phyloP scores from a whole-genome alignment of 139 green algal genomes.

The Asterochloris erici region DNA sequence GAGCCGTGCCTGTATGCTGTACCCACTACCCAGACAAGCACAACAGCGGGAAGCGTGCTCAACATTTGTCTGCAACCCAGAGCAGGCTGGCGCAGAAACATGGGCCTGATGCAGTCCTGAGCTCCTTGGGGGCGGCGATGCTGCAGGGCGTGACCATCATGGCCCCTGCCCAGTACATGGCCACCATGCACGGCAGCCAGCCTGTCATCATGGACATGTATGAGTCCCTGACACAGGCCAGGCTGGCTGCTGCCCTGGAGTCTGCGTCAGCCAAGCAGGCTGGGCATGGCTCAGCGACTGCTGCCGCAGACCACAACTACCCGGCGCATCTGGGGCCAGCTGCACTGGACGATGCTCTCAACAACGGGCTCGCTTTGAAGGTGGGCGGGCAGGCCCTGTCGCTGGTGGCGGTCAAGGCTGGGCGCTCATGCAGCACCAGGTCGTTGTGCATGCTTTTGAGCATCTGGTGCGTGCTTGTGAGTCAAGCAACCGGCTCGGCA shows the following conservation, averaged over 20 bases:
- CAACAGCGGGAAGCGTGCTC: not conserved
- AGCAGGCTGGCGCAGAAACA: not conserved
- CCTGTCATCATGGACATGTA: conserved; percentile 7
- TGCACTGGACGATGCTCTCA: not conserved
- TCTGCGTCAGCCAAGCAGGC: not conserved
- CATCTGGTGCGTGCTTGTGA: not conserved
- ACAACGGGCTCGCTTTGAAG: not conserved
- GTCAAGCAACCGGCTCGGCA: not conserved
- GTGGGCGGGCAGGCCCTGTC: not conserved
- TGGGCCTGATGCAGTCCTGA: not conserved
- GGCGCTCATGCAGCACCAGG: not conserved
- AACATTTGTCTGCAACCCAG: not conserved
- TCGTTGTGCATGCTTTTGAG: not conserved
- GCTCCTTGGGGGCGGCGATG: not conserved
- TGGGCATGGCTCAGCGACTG: not conserved
- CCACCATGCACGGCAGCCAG: not conserved
- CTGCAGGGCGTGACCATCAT: conserved; percentile 11
- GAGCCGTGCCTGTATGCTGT: not conserved
- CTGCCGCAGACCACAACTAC: not conserved
- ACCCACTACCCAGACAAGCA: not conserved
- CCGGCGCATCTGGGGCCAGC: not conserved
- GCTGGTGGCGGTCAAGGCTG: not conserved
- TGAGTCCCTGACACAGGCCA: not conserved
- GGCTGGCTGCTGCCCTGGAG: not conserved
- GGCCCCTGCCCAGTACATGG: not conserved